Evolutionary conservation across 2,329 filamentous ascomycete genomes (phyloP).

Genomic region (Rutstroemia sydowiana): DNA sequence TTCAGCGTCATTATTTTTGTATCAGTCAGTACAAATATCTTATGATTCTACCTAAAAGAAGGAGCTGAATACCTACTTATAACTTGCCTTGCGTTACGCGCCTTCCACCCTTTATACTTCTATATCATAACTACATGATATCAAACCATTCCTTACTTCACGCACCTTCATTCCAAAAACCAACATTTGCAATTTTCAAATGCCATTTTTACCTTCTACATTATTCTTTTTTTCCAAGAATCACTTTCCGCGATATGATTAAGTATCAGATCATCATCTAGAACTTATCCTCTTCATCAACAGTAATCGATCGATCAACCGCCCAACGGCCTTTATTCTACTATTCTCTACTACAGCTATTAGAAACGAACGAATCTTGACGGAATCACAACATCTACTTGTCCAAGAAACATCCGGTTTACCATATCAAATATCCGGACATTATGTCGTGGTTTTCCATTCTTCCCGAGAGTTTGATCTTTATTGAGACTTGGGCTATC

Average conservation of each 20-base stretch:
- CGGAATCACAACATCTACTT: no score
- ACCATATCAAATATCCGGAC: not conserved
- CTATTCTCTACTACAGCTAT: not conserved
- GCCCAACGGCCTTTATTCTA: no score
- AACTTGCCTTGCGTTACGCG: not conserved
- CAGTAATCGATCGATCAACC: no score
- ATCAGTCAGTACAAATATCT: no score
- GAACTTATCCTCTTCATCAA: not conserved
- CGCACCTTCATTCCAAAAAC: not conserved
- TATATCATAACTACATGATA: not conserved
- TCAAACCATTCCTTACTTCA: slow-evolving; percentile 5
- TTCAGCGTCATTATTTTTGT: no score
- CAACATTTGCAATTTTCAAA: not conserved
- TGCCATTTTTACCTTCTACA: not conserved
- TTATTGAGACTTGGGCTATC: slow-evolving; percentile 54
- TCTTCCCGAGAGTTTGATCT: slow-evolving; percentile 49
- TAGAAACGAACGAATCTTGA: no score
- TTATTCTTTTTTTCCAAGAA: not conserved
- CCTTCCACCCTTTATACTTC: not conserved
- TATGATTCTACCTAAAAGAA: not conserved
- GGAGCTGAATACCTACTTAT: not conserved
- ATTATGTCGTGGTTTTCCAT: slow-evolving; percentile 59
- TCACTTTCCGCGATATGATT: not conserved
- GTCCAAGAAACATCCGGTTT: not conserved
- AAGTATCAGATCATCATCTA: slow-evolving; percentile 1